Base-by-base conservation (phyloP, 2,329 filamentous ascomycete genomes). In the Aureobasidium sp. region DNA sequence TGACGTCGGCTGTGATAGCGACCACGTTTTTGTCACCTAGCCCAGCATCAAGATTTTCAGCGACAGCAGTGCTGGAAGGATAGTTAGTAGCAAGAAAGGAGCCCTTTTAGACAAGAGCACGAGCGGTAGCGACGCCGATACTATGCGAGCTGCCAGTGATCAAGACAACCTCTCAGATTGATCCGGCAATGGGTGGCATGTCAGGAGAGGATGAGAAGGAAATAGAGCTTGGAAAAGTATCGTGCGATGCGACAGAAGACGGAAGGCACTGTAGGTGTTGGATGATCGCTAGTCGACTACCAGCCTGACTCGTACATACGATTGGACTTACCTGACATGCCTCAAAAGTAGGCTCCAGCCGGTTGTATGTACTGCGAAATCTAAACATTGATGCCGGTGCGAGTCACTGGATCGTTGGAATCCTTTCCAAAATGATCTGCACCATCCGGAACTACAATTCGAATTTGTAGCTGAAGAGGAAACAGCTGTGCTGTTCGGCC, bases 1-100 rank as follows among this genome's bases (percentile, higher is more conserved):
- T 76, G 3, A 76, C 82, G 66, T 87, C 79, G 1, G 82, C 84
- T 73, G 84, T 78, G 34, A 88, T 75, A 27, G 81, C 79, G n/a
- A 83, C 69, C 7, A 79, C 78, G 4, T 78, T 76, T 53, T 79
- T 73, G 3, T 70, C 43, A 24, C 77, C 77, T 41, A 84, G 79
- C 44, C 77, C 65, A 5, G 74, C 55, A 37, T 86, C 77, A 0
- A 86, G 69, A 9, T 74, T 72, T 5, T 87, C 78, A 26, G 87
- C 87, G 0, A 82, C 77, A 24, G 73, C 71, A 36, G 78, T 71
- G 67, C 84, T 82, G 57, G 80, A 81, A 60, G 80, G 76, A 74
- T 89, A 89, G 78, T 78, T 79, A 65, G 81, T 72, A 8, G 77
- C 76, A 10, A 81, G 71, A 53, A 71, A 75, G 41, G 77, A 78